Evolutionary conservation across 345 rosid genomes (phyloP).

Genomic region (Brassica nigra): DNA sequence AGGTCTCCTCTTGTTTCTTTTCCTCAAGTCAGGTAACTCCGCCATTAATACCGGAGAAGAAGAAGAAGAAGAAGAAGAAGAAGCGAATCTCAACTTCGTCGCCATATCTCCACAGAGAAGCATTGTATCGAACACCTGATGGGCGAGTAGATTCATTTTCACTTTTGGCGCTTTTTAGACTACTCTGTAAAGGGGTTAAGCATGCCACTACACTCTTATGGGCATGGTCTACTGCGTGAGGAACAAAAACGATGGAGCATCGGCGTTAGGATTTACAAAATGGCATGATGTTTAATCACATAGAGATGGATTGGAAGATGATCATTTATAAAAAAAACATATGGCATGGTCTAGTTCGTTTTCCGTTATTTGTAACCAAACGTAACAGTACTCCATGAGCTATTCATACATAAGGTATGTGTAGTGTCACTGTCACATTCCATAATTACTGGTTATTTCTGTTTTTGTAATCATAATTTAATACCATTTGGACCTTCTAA

Average conservation of each 20-base stretch:
- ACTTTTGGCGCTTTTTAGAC: background rate
- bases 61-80: background rate
- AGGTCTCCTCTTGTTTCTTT: conserved; percentile 19
- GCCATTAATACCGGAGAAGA: conserved; percentile 1
- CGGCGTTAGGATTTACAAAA: background rate
- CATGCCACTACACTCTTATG: background rate
- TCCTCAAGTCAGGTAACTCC: background rate
- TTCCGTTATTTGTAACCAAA: no score
- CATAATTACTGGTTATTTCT: no score
- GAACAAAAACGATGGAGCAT: conserved; percentile 2
- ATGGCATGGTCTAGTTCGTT: no score
- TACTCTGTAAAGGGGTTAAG: background rate
- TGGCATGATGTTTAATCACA: conserved; percentile 14
- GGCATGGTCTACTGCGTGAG: background rate
- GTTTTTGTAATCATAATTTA: background rate
- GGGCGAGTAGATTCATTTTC: conserved; percentile 25
- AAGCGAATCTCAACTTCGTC: conserved; percentile 3
- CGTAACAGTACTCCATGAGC: no score
- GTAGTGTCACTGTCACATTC: no score
- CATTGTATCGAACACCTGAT: conserved; percentile 35
- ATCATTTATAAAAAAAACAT: no score
- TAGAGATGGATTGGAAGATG: background rate
- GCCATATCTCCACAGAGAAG: conserved; percentile 26
- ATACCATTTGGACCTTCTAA: background rate
- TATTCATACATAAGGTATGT: no score